Percentiles rank a stretch among this genome's conserved stretches.
These are phyloP conservation scores for Hemerocallis citrina DNA, from an alignment of 106 monocot genomes.

Conservation along the genomic window DNA sequence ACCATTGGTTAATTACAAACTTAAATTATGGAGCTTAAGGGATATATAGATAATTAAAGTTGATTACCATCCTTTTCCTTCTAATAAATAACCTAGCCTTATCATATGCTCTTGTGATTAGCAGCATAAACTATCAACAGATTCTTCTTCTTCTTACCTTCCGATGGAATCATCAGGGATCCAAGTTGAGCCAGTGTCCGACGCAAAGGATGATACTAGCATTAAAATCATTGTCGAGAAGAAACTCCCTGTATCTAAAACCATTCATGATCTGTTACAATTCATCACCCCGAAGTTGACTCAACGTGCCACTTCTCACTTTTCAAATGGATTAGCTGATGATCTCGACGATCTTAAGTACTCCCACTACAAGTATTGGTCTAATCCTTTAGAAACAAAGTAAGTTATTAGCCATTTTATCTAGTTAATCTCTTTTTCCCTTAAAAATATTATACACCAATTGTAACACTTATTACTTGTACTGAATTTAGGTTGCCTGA, in stretches of 20 bases:
- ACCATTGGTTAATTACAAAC: no score
- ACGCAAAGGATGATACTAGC: slow-evolving; percentile 28
- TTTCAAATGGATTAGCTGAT: slow-evolving; percentile 50
- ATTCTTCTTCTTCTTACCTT: no score
- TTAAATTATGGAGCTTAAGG: no score
- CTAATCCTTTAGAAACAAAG: slow-evolving; percentile 51
- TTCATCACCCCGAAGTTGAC: slow-evolving; percentile 53
- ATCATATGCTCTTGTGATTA: no score
- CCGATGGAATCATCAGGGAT: slow-evolving; percentile 4
- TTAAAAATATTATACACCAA: no score
- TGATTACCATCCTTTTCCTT: no score
- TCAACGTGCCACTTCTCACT: slow-evolving; percentile 33
- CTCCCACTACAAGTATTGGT: slow-evolving; percentile 51
- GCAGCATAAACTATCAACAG: no score
- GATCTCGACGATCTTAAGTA: slow-evolving; percentile 42
- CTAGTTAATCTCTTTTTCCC: background rate
- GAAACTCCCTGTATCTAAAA: slow-evolving; percentile 26
- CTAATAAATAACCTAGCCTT: no score
- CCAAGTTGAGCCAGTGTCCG: slow-evolving; percentile 30
- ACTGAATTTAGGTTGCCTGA: slow-evolving; percentile 37
- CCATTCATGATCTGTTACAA: slow-evolving; percentile 28
- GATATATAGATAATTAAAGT: no score
- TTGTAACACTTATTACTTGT: no score
- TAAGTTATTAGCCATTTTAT: slow-evolving; percentile 3
- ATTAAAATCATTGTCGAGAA: slow-evolving; percentile 36